phyloP scores from a whole-genome alignment of 345 rosid genomes.

The Salix caprea region DNA sequence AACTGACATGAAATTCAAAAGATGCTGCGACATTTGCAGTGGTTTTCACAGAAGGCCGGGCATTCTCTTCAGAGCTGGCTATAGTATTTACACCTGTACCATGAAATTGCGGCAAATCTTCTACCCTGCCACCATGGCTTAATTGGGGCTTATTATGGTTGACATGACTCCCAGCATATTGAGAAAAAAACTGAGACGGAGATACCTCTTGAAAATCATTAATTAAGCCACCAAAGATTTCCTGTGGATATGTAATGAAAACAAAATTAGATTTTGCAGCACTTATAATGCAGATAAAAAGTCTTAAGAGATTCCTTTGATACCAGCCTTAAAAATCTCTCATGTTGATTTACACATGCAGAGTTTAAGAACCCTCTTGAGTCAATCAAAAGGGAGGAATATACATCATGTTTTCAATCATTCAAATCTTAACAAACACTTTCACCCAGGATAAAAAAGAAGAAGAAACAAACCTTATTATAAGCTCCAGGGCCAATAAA shows the following conservation, averaged over 20 bases:
- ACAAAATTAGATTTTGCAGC: neutral
- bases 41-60: slow-evolving; percentile 13
- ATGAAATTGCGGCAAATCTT: slow-evolving; percentile 23
- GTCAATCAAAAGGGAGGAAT: neutral
- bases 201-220: slow-evolving; percentile 16
- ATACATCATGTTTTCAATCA: neutral
- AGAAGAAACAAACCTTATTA: slow-evolving; percentile 36
- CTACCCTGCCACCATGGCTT: slow-evolving; percentile 22
- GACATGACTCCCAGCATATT: slow-evolving; percentile 19
- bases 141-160: slow-evolving; percentile 20
- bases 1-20: slow-evolving; percentile 65
- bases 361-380: neutral
- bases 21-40: slow-evolving; percentile 33
- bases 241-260: slow-evolving; percentile 30
- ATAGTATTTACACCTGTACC: slow-evolving; percentile 23
- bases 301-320: neutral
- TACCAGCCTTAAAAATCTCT: neutral
- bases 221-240: slow-evolving; percentile 25
- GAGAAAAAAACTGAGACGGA: slow-evolving; percentile 26
- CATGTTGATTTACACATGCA: neutral
- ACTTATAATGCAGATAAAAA: neutral
- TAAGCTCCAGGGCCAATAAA: slow-evolving; percentile 21
- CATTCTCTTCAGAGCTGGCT: slow-evolving; percentile 30
- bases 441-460: neutral
- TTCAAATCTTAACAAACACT: slow-evolving; percentile 3